These are phyloP conservation scores for Akebia trifoliata DNA, from an alignment of 164 flowering plant genomes.

Conservation along the genomic window DNA sequence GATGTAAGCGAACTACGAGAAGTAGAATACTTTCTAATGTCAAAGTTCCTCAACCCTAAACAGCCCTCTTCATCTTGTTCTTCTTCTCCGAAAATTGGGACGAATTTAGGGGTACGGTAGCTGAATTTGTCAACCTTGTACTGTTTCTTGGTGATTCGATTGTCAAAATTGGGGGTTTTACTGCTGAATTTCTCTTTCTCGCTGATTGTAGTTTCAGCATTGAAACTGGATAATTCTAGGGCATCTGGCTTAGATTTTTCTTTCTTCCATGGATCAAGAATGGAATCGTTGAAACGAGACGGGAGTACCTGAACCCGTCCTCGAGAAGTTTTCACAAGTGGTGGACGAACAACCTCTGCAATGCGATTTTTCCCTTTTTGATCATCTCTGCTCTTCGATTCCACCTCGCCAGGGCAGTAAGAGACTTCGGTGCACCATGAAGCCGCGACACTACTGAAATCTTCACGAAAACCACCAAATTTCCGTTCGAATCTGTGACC, in stretches of 20 bases:
- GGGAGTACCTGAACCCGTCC: slow-evolving; percentile 52
- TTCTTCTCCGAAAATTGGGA: slow-evolving; percentile 27
- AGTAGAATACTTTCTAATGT: slow-evolving; percentile 33
- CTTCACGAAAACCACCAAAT: slow-evolving; percentile 5
- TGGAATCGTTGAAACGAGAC: slow-evolving; percentile 48
- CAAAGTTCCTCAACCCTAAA: slow-evolving; percentile 15
- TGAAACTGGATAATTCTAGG: slow-evolving; percentile 19
- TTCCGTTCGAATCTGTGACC: slow-evolving; percentile 16
- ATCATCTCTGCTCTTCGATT: slow-evolving; percentile 13
- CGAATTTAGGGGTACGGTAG: slow-evolving; percentile 9
- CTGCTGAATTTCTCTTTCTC: slow-evolving; percentile 29
- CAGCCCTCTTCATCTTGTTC: slow-evolving; percentile 18
- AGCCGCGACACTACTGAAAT: slow-evolving; percentile 7
- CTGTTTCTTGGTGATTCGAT: slow-evolving; percentile 12
- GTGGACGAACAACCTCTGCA: slow-evolving; percentile 22
- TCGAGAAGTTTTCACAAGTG: slow-evolving; percentile 41
- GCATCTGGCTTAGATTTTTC: slow-evolving; percentile 19
- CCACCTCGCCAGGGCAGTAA: slow-evolving; percentile 24
- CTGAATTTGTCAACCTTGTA: slow-evolving; percentile 17
- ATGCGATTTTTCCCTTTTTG: slow-evolving; percentile 6
- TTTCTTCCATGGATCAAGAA: slow-evolving; percentile 36
- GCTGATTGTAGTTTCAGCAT: slow-evolving; percentile 22
- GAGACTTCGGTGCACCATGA: slow-evolving; percentile 26
- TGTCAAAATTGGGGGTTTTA: slow-evolving; percentile 18
- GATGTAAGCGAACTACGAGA: slow-evolving; percentile 38